These are phyloP conservation scores for Eucalyptus polybractea DNA, from an alignment of 345 rosid species.

Conservation along the genomic window DNA sequence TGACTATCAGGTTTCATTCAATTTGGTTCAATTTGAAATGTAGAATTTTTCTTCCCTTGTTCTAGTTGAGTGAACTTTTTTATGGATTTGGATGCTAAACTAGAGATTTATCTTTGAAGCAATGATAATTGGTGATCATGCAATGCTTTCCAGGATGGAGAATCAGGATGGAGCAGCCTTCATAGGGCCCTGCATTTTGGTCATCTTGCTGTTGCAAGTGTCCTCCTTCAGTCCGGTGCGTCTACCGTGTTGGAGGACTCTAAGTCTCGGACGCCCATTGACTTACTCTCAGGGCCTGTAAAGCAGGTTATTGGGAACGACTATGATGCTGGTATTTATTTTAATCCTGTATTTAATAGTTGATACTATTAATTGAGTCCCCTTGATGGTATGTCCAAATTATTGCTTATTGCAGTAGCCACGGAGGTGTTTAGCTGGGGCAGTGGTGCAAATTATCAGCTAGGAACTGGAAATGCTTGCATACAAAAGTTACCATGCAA, in stretches of 20 bases:
- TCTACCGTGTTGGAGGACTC: constrained; percentile 59
- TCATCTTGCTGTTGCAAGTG: constrained; percentile 92
- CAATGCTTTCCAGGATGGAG: constrained; percentile 65
- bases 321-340: constrained; percentile 36
- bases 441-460: constrained; percentile 93
- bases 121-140: background rate
- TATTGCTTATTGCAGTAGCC: constrained; percentile 30
- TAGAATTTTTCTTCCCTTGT: background rate
- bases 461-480: constrained; percentile 90
- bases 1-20: background rate
- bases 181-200: constrained; percentile 97
- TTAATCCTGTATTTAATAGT: background rate
- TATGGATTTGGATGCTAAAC: background rate
- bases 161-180: constrained; percentile 98
- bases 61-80: background rate
- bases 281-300: constrained; percentile 91
- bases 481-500: constrained; percentile 84
- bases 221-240: constrained; percentile 72
- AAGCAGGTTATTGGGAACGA: constrained; percentile 42
- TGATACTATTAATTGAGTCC: background rate
- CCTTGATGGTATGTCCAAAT: background rate
- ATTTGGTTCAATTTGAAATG: background rate
- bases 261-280: constrained; percentile 68
- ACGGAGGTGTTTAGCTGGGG: constrained; percentile 98
- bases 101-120: background rate